Evolutionary conservation across 139 green algal genomes (phyloP).

Genomic region (Chlorella sp.): DNA sequence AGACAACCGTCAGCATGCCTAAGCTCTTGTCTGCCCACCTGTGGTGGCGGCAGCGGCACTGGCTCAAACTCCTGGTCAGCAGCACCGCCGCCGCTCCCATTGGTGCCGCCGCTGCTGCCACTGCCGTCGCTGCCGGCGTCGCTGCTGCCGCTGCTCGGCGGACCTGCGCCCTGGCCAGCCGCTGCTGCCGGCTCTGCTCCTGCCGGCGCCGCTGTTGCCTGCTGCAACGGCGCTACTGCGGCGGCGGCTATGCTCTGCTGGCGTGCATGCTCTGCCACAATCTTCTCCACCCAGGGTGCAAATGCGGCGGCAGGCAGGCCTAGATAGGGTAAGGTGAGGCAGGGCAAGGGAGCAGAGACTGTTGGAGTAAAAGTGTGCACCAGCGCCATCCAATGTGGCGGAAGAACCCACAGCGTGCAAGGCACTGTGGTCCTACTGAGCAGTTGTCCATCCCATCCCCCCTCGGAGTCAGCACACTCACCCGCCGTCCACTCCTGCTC

Average conservation of each 20-base stretch:
- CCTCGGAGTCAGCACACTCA: no score
- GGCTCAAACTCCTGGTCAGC: background rate
- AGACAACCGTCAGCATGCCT: no score
- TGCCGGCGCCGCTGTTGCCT: no score
- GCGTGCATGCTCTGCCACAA: constrained; percentile 31
- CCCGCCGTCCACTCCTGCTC: constrained; percentile 71
- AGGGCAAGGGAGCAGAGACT: no score
- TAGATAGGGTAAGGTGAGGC: constrained; percentile 26
- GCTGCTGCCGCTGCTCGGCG: background rate
- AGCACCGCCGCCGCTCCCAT: background rate
- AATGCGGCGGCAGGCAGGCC: constrained; percentile 72
- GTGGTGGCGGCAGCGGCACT: no score
- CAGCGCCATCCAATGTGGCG: no score
- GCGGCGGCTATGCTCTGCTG: background rate
- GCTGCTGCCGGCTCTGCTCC: background rate
- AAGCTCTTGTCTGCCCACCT: background rate
- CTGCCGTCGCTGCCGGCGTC: background rate
- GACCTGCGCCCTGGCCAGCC: background rate
- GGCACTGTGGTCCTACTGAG: no score
- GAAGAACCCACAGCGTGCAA: background rate
- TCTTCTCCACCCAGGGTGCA: constrained; percentile 66
- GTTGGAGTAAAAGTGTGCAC: no score
- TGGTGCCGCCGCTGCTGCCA: background rate
- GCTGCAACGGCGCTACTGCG: background rate
- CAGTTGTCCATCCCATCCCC: no score